Evolutionary conservation across 2,329 filamentous ascomycete genomes (phyloP).

Genomic region (Aspergillus felis): DNA sequence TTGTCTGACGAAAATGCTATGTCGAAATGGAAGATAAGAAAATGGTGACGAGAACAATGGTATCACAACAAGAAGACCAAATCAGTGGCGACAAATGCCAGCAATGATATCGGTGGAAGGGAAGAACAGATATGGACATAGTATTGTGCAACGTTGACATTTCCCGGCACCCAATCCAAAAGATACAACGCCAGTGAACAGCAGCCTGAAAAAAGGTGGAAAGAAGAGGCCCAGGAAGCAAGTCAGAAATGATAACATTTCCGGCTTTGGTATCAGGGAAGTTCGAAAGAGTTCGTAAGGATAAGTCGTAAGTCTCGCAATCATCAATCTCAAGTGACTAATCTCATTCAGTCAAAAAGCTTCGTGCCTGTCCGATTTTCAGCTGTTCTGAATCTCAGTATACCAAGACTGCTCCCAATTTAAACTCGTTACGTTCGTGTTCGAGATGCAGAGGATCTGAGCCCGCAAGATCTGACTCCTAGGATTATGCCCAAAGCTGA

Average conservation of each 20-base stretch:
- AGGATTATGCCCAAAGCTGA: neutral
- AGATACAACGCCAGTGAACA: slow-evolving; percentile 3
- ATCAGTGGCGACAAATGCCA: slow-evolving; percentile 13
- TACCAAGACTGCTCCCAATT: neutral
- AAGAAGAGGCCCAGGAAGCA: neutral
- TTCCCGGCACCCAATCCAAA: neutral
- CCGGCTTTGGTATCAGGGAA: neutral
- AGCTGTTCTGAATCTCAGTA: neutral
- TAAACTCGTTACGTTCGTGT: neutral
- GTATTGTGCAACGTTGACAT: neutral
- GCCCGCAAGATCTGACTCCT: neutral
- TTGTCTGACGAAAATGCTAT: slow-evolving; percentile 12
- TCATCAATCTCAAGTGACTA: slow-evolving; percentile 16
- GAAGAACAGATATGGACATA: slow-evolving; percentile 4
- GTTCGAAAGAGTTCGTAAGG: slow-evolving; percentile 12
- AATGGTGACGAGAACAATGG: neutral
- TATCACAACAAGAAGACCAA: slow-evolving; percentile 3
- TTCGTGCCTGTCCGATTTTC: neutral
- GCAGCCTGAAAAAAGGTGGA: slow-evolving; percentile 2
- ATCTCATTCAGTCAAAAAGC: neutral
- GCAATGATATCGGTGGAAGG: slow-evolving; percentile 7
- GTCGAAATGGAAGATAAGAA: slow-evolving; percentile 5
- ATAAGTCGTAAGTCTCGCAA: slow-evolving; percentile 17
- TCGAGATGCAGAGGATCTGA: neutral
- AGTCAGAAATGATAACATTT: neutral